These are phyloP conservation scores for Paramecium primaurelia DNA, from an alignment of 73 alveolate genomes.

Conservation along the genomic window DNA sequence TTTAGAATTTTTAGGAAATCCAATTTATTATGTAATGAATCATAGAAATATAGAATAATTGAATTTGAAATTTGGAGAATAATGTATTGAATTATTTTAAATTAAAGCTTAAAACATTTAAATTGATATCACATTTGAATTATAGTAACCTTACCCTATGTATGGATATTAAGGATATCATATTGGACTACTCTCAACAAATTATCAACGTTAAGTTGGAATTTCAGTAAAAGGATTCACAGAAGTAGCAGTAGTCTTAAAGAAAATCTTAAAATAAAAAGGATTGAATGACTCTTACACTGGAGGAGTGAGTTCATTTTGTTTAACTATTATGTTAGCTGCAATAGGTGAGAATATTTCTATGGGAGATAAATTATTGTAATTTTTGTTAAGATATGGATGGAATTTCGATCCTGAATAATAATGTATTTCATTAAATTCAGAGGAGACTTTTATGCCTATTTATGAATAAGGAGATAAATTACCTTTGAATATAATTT, in stretches of 20 bases:
- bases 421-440: background rate
- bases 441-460: background rate
- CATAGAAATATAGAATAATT: background rate
- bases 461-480: background rate
- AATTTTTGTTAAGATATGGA: background rate
- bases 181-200: constrained; percentile 6
- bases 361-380: background rate
- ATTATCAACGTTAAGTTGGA: background rate
- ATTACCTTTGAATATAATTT: background rate
- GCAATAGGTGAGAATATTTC: background rate
- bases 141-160: background rate
- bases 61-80: background rate
- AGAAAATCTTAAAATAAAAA: background rate
- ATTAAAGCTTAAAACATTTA: background rate
- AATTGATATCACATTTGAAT: background rate
- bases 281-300: constrained; percentile 9
- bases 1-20: background rate
- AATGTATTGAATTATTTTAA: background rate
- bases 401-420: constrained; percentile 9
- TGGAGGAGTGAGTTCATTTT: constrained; percentile 38
- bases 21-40: background rate
- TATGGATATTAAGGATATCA: background rate
- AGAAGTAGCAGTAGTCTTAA: background rate
- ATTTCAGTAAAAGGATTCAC: background rate
- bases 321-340: background rate